These are phyloP conservation scores for Leucocoprinus leucothites DNA, from an alignment of 768 basidiomycete species.

Conservation along the genomic window DNA sequence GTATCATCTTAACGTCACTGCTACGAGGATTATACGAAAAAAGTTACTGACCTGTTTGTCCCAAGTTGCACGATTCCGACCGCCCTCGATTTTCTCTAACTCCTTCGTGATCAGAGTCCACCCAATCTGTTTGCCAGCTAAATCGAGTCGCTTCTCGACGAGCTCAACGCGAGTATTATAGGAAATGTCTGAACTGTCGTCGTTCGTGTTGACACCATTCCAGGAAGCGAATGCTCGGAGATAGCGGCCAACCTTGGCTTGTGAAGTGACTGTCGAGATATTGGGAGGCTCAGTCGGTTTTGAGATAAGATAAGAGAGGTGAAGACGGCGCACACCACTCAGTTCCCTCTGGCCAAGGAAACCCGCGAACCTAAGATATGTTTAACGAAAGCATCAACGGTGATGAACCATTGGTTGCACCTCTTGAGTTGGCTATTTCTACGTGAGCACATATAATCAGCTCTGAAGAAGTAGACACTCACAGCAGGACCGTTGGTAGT, in stretches of 20 bases:
- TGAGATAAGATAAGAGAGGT: too few species aligned
- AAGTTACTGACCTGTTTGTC: constrained; percentile 32
- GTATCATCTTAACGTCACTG: background rate
- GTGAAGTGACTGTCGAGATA: constrained; percentile 19
- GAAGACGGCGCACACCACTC: constrained; percentile 30
- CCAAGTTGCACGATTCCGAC: constrained; percentile 32
- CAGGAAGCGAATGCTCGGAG: constrained; percentile 39
- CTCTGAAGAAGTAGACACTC: constrained; percentile 11
- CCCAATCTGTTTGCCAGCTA: constrained; percentile 25
- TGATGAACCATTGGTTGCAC: background rate
- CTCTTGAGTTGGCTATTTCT: constrained; percentile 23
- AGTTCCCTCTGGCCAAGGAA: constrained; percentile 27
- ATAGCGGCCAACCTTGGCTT: constrained; percentile 33
- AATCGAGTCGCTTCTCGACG: constrained; percentile 34
- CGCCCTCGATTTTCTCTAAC: constrained; percentile 17
- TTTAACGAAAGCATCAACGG: too few species aligned
- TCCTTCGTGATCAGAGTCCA: constrained; percentile 34
- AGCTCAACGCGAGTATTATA: constrained; percentile 49
- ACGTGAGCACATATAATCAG: background rate
- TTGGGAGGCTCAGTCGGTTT: background rate
- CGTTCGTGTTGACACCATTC: constrained; percentile 40
- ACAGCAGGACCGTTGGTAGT: constrained; percentile 34
- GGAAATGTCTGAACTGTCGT: constrained; percentile 32
- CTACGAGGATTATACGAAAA: too few species aligned
- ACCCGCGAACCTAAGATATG: constrained; percentile 29